Conservation (phyloP, 2,329 filamentous ascomycete genomes). For the Aspergillus jensenii region DNA sequence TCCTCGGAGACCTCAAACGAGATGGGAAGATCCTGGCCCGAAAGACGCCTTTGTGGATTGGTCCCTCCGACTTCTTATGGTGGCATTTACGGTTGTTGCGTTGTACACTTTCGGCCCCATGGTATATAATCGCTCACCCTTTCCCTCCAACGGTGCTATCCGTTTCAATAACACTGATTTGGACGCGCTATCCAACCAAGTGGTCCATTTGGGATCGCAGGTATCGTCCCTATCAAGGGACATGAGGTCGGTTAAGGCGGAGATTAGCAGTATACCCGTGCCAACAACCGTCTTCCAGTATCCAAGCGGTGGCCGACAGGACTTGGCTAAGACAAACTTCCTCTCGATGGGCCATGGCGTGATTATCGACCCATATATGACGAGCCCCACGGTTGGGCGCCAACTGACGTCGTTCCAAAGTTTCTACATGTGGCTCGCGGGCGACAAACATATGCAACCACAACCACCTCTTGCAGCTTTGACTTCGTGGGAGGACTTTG, state of each 20-base stretch:
- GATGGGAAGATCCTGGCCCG: neutral
- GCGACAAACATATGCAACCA: conserved; percentile 20
- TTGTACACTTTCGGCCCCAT: neutral
- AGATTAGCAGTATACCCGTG: conserved; percentile 11
- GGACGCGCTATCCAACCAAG: conserved; percentile 25
- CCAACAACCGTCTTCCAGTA: conserved; percentile 21
- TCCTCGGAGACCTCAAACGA: neutral
- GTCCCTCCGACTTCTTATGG: neutral
- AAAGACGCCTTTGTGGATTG: neutral
- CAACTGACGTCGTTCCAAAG: conserved; percentile 20
- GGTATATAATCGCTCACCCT: neutral
- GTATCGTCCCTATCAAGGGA: conserved; percentile 25
- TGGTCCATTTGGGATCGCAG: conserved; percentile 29
- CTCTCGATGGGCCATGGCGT: conserved; percentile 68
- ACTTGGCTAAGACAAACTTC: conserved; percentile 64
- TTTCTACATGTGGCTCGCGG: conserved; percentile 14
- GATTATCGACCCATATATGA: conserved; percentile 57
- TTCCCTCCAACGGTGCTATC: conserved; percentile 2
- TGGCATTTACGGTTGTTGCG: neutral
- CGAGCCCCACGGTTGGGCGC: conserved; percentile 56
- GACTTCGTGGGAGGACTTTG: conserved; percentile 70
- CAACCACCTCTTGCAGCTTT: conserved; percentile 59
- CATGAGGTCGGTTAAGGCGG: conserved; percentile 4
- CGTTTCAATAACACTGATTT: conserved; percentile 26
- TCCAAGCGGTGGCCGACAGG: conserved; percentile 14